Evolutionary conservation across 2,329 filamentous ascomycete species (phyloP).

Genomic region (Pseudogymnoascus sp.): DNA sequence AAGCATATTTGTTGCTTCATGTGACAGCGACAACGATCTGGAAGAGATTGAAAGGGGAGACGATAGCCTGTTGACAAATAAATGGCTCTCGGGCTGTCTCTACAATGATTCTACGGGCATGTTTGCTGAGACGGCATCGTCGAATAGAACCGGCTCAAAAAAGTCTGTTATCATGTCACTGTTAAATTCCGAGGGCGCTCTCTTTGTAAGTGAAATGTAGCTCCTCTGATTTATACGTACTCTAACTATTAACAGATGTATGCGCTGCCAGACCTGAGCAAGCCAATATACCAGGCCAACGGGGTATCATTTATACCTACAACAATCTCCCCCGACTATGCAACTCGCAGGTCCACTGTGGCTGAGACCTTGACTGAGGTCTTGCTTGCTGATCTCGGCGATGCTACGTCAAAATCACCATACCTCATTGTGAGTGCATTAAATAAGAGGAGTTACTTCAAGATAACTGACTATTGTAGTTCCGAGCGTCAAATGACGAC

Average conservation of each 20-base stretch:
- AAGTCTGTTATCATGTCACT: constrained; percentile 64
- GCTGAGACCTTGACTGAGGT: constrained; percentile 72
- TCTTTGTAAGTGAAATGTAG: constrained; percentile 52
- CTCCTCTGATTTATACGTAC: not conserved
- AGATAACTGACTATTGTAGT: constrained; percentile 33
- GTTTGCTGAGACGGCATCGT: constrained; percentile 35
- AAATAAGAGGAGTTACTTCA: not conserved
- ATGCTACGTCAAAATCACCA: constrained; percentile 58
- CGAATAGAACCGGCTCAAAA: constrained; percentile 19
- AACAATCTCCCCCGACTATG: constrained; percentile 62
- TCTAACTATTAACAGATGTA: constrained; percentile 51
- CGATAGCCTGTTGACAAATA: constrained; percentile 46
- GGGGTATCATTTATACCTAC: constrained; percentile 71
- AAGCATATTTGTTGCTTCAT: constrained; percentile 68
- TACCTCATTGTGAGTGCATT: constrained; percentile 64
- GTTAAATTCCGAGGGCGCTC: constrained; percentile 62
- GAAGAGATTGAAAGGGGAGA: constrained; percentile 67
- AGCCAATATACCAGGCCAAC: constrained; percentile 65
- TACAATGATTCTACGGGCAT: constrained; percentile 59
- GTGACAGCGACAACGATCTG: constrained; percentile 73
- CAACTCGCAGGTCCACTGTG: constrained; percentile 58
- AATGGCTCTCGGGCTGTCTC: constrained; percentile 77
- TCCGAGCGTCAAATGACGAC: constrained; percentile 73
- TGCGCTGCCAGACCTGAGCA: constrained; percentile 61
- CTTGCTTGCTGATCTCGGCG: constrained; percentile 76